Percentiles rank a stretch among this genome's conserved stretches.
Evolutionary conservation across 768 basidiomycete species (phyloP).

Genomic region (Boletus tomentosulus): DNA sequence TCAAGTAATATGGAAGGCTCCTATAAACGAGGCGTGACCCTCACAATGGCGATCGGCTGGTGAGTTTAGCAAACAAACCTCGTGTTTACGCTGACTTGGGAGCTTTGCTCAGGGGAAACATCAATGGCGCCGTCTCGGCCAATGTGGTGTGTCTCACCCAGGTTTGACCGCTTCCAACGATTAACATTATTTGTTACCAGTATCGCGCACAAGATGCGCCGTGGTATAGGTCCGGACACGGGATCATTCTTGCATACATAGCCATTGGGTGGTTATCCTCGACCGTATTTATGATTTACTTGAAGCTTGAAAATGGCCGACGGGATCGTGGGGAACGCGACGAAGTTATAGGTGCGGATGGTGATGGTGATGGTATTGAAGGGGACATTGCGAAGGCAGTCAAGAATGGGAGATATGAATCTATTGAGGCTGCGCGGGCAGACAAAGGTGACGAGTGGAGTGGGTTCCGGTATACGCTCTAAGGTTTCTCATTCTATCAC

Average conservation of each 20-base stretch:
- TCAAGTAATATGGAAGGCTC: slow-evolving; percentile 69
- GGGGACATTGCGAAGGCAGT: slow-evolving; percentile 26
- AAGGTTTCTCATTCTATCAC: background rate
- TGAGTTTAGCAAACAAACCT: slow-evolving; percentile 7
- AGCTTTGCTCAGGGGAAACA: slow-evolving; percentile 44
- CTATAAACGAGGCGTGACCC: slow-evolving; percentile 66
- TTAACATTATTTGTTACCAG: slow-evolving; percentile 28
- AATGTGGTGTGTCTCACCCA: slow-evolving; percentile 50
- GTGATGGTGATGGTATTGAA: slow-evolving; percentile 44
- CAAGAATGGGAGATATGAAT: slow-evolving; percentile 53
- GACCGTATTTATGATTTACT: slow-evolving; percentile 40
- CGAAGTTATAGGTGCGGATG: slow-evolving; percentile 49
- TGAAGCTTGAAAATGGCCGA: slow-evolving; percentile 56
- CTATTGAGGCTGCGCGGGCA: slow-evolving; percentile 50
- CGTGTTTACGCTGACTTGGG: slow-evolving; percentile 15
- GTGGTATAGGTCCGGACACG: slow-evolving; percentile 68
- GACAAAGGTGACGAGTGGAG: slow-evolving; percentile 72
- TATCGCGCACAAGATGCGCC: slow-evolving; percentile 63
- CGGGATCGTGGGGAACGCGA: slow-evolving; percentile 66
- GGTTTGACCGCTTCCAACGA: background rate
- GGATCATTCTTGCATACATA: slow-evolving; percentile 66
- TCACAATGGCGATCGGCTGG: slow-evolving; percentile 67
- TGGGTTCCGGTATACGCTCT: slow-evolving; percentile 62
- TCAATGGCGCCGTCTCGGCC: slow-evolving; percentile 64
- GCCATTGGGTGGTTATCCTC: slow-evolving; percentile 58